These are phyloP conservation scores for Penicillium palitans DNA, from an alignment of 2,329 filamentous ascomycete species.

Conservation along the genomic window DNA sequence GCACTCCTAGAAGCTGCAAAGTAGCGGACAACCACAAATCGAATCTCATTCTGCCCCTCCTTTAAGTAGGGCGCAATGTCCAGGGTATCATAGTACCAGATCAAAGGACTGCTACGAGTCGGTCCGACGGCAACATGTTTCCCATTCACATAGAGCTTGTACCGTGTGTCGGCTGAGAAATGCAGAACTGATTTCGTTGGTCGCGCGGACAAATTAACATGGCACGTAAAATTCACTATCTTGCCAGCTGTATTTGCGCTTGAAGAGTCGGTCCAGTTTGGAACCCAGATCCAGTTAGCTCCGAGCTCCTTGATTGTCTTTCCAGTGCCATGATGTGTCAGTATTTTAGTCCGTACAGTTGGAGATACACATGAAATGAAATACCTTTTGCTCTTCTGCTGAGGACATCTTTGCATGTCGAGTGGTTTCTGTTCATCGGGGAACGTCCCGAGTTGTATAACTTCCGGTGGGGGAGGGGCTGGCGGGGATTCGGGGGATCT, in stretches of 20 bases:
- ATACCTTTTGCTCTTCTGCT: neutral
- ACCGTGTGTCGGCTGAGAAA: slow-evolving; percentile 46
- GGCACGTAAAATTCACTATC: neutral
- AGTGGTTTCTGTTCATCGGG: neutral
- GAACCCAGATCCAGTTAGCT: slow-evolving; percentile 1
- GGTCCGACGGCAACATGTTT: slow-evolving; percentile 41
- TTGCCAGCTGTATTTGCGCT: slow-evolving; percentile 1
- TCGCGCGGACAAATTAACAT: slow-evolving; percentile 19
- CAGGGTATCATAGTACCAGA: slow-evolving; percentile 37
- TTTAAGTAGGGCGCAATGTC: slow-evolving; percentile 29
- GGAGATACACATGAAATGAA: neutral
- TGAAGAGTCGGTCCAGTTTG: neutral
- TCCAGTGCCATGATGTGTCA: neutral
- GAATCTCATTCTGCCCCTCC: slow-evolving; percentile 24
- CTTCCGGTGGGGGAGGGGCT: neutral
- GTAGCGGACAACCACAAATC: slow-evolving; percentile 30
- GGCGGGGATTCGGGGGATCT: neutral
- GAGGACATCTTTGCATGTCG: neutral
- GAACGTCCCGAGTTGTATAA: neutral
- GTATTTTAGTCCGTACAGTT: neutral
- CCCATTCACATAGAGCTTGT: slow-evolving; percentile 46
- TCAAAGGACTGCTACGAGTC: slow-evolving; percentile 35
- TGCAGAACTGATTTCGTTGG: slow-evolving; percentile 27
- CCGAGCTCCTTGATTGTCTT: neutral
- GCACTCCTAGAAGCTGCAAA: slow-evolving; percentile 30